These are phyloP conservation scores for Eucalyptus tenuipes DNA, from an alignment of 345 rosid genomes.

Conservation along the genomic window DNA sequence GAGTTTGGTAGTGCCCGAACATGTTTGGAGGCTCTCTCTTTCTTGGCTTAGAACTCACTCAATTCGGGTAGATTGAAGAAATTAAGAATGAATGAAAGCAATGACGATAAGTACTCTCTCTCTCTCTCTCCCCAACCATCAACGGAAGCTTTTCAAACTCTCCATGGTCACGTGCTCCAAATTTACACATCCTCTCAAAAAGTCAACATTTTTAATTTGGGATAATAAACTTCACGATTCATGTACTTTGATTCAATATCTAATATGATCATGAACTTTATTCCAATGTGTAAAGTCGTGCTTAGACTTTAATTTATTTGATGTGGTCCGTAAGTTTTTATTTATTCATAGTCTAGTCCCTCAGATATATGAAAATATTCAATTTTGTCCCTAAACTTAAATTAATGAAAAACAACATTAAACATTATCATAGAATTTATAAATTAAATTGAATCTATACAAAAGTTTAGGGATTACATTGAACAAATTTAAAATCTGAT, in stretches of 20 bases:
- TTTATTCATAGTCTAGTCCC: too few relatives aligned
- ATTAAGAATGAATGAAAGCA: neutral
- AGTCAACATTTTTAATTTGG: neutral
- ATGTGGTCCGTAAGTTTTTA: fast-evolving
- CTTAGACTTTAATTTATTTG: fast-evolving
- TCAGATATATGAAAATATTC: too few relatives aligned
- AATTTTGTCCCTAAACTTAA: too few relatives aligned
- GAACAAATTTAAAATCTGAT: too few relatives aligned
- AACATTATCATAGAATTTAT: too few relatives aligned
- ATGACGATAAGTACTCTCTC: neutral
- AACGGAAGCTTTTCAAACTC: neutral
- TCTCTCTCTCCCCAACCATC: neutral
- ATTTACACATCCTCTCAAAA: neutral
- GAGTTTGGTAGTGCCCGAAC: neutral
- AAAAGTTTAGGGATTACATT: too few relatives aligned
- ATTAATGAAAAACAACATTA: too few relatives aligned
- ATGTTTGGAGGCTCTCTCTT: neutral
- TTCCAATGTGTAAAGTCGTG: fast-evolving
- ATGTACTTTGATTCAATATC: too few relatives aligned
- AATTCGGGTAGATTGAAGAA: neutral
- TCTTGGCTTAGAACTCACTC: neutral
- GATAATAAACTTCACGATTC: too few relatives aligned
- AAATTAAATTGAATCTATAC: too few relatives aligned
- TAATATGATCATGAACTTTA: too few relatives aligned
- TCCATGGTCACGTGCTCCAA: neutral